A percentile compares a stretch with the other conserved stretches of the same genome.
Conservation (phyloP, 2,329 filamentous ascomycete genomes). For the Xylaria sp. region DNA sequence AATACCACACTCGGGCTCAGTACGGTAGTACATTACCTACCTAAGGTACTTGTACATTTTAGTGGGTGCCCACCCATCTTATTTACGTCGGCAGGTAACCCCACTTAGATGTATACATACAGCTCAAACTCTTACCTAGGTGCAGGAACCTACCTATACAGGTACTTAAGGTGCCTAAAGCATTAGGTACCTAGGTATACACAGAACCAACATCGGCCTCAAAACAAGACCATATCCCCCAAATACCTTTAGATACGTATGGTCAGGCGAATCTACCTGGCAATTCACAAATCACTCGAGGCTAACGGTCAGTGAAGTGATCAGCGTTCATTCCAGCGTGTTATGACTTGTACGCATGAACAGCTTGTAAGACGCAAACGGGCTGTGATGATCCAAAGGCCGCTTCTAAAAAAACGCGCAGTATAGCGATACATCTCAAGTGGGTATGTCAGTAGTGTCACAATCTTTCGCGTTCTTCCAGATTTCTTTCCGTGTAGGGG, state of each 20-base stretch:
- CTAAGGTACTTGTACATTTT: no score
- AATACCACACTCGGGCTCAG: not conserved
- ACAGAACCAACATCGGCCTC: no score
- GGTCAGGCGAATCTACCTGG: not conserved
- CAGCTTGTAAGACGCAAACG: not conserved
- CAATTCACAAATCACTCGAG: not conserved
- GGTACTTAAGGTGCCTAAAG: no score
- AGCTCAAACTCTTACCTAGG: no score
- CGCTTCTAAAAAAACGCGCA: not conserved
- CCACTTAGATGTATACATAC: no score
- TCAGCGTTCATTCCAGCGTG: not conserved
- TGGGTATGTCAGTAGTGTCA: slow-evolving; percentile 20
- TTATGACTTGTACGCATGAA: not conserved
- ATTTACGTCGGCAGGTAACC: no score
- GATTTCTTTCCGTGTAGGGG: slow-evolving; percentile 12
- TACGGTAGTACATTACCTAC: not conserved
- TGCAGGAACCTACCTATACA: no score
- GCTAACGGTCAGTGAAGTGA: not conserved
- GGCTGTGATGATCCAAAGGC: slow-evolving; percentile 1
- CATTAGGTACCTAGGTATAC: no score
- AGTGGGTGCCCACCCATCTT: no score
- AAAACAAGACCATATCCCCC: no score
- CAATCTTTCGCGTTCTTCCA: slow-evolving; percentile 16
- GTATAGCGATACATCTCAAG: slow-evolving; percentile 6
- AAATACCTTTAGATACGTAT: not conserved